phyloP scores from a whole-genome alignment of 805 yeast genomes.

The Metschnikowia drakensbergensis region DNA sequence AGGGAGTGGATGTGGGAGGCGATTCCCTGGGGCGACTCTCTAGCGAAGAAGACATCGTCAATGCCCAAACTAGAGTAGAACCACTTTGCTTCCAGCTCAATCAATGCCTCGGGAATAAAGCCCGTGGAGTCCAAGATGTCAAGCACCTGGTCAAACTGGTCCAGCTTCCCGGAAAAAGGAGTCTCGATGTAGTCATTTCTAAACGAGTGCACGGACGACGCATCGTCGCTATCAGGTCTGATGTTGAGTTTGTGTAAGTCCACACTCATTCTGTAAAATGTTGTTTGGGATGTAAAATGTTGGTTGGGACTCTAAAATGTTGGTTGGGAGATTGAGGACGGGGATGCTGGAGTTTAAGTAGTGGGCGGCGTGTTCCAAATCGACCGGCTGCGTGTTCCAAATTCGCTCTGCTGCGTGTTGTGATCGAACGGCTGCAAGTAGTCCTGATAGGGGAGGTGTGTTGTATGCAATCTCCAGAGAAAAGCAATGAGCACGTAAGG shows the following conservation, averaged over 20 bases:
- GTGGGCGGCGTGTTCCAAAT: conserved; percentile 1
- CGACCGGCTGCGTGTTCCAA: background rate
- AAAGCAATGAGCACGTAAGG: background rate
- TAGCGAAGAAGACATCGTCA: conserved; percentile 87
- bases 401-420: background rate
- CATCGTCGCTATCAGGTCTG: conserved; percentile 23
- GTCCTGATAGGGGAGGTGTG: conserved; percentile 1
- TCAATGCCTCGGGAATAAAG: conserved; percentile 80
- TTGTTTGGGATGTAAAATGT: background rate
- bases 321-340: background rate
- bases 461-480: conserved; percentile 1
- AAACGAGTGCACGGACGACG: conserved; percentile 28
- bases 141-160: conserved; percentile 76
- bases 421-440: background rate
- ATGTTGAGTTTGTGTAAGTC: conserved; percentile 16
- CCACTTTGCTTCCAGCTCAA: conserved; percentile 86
- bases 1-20: conserved; percentile 82
- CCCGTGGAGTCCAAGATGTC: conserved; percentile 79
- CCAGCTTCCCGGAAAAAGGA: conserved; percentile 75
- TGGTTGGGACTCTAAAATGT: no score
- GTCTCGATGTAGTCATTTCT: conserved; percentile 66
- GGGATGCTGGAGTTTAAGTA: background rate
- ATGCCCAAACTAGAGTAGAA: conserved; percentile 85
- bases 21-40: conserved; percentile 75
- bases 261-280: conserved; percentile 11